Evolutionary conservation across 306 rosid genomes (phyloP).

Genomic region (Lagenaria siceraria): DNA sequence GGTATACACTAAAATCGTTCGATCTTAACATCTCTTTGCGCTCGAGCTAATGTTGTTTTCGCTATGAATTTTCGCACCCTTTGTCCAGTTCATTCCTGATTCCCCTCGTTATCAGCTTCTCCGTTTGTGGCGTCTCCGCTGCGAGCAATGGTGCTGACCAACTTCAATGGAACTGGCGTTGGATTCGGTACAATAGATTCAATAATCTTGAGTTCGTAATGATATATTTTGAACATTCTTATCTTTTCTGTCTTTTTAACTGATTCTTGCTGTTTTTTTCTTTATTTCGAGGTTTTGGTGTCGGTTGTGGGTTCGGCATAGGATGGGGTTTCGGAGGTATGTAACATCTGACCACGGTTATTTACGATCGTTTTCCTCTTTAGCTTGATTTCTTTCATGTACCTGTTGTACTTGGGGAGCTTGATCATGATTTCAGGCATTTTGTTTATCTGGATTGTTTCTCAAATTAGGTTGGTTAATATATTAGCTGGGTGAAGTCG

Average conservation of each 20-base stretch:
- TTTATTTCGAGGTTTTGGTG: constrained; percentile 67
- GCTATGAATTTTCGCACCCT: background rate
- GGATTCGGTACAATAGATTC: constrained; percentile 55
- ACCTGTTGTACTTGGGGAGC: background rate
- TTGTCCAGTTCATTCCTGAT: background rate
- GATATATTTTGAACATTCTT: background rate
- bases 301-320: constrained; percentile 88
- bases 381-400: background rate
- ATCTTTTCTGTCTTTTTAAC: background rate
- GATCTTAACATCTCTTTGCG: background rate
- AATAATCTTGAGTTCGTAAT: background rate
- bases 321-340: constrained; percentile 99
- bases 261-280: background rate
- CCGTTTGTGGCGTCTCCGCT: background rate
- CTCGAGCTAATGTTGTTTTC: background rate
- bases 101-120: background rate
- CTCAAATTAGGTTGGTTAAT: background rate
- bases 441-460: background rate
- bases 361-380: background rate
- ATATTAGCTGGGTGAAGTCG: background rate
- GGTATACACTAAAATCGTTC: background rate
- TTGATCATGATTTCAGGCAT: background rate
- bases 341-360: background rate
- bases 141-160: constrained; percentile 58
- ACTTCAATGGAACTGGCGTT: constrained; percentile 71